These are phyloP conservation scores for Apiospora rasikravindrae DNA, from an alignment of 2,329 filamentous ascomycete genomes.

Conservation along the genomic window DNA sequence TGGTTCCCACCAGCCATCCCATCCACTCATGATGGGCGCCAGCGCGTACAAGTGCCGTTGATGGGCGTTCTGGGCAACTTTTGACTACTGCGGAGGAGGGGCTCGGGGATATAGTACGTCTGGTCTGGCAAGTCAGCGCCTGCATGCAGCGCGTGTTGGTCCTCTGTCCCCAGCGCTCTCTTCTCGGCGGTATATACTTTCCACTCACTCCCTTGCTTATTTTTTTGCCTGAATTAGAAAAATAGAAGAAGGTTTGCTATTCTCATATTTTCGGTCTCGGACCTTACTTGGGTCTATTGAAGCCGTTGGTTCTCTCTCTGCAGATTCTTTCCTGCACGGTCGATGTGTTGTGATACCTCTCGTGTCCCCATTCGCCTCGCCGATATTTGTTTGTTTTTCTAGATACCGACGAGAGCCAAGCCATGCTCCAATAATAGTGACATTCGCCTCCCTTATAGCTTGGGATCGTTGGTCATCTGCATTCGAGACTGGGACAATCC, in stretches of 20 bases:
- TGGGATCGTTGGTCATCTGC: constrained; percentile 2
- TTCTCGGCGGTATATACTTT: constrained; percentile 10
- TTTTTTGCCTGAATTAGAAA: background rate
- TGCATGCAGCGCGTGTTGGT: background rate
- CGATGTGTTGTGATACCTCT: background rate
- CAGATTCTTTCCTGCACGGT: constrained; percentile 15
- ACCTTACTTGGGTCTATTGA: background rate
- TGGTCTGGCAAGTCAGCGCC: constrained; percentile 12
- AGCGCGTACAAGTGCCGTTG: constrained; percentile 17
- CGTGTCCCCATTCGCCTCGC: background rate
- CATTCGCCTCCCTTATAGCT: background rate
- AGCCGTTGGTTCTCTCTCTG: constrained; percentile 4
- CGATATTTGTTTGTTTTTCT: background rate
- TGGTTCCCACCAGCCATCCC: constrained; percentile 9
- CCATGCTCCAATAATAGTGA: constrained; percentile 10
- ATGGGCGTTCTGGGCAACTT: background rate
- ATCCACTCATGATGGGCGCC: constrained; percentile 4
- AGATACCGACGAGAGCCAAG: background rate
- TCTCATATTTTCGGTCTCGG: constrained; percentile 3
- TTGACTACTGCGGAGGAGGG: constrained; percentile 14
- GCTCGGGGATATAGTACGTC: background rate
- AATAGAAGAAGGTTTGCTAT: background rate
- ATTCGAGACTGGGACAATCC: background rate
- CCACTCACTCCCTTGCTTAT: constrained; percentile 3
- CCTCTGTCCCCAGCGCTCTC: background rate